Percentiles rank a stretch among this genome's conserved stretches.
Conservation (phyloP, 257 asterid species). For the Pogostemon cablin region DNA sequence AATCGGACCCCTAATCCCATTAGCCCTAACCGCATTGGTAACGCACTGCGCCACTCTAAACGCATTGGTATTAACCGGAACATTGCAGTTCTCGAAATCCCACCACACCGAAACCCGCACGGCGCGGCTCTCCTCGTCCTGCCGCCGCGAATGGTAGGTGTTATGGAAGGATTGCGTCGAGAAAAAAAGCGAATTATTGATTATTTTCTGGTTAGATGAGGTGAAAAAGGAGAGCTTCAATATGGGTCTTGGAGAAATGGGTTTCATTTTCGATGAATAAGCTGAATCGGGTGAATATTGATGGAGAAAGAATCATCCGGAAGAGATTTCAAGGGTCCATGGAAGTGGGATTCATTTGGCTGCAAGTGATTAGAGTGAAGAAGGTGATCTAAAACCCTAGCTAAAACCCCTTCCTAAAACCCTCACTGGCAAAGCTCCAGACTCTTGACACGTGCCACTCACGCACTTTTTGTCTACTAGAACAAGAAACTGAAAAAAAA, state of each 20-base stretch:
- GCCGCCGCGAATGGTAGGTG: slow-evolving; percentile 50
- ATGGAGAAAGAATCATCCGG: slow-evolving; percentile 1
- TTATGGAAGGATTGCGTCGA: slow-evolving; percentile 34
- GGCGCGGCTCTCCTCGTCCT: slow-evolving; percentile 71
- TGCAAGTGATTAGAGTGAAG: slow-evolving; percentile 24
- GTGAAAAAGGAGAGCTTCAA: slow-evolving; percentile 40
- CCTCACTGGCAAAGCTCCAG: background rate
- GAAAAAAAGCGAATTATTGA: slow-evolving; percentile 32
- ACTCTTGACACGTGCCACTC: slow-evolving; percentile 18
- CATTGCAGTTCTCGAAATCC: slow-evolving; percentile 88
- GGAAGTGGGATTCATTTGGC: slow-evolving; percentile 15
- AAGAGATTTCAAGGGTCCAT: slow-evolving; percentile 8
- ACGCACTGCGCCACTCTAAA: slow-evolving; percentile 65
- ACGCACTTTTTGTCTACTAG: background rate
- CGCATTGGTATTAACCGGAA: slow-evolving; percentile 62
- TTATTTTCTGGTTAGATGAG: slow-evolving; percentile 25
- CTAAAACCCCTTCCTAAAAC: slow-evolving; percentile 32
- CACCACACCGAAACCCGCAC: slow-evolving; percentile 97
- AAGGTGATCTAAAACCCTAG: slow-evolving; percentile 30
- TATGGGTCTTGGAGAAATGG: slow-evolving; percentile 40
- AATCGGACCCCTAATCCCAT: slow-evolving; percentile 82
- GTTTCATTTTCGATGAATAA: slow-evolving; percentile 39
- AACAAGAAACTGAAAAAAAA: too few species aligned
- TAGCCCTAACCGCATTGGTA: slow-evolving; percentile 75
- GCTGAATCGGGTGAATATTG: background rate